Evolutionary conservation across 1,284 basidiomycete species (phyloP).

Genomic region (Rhodofomes roseus): DNA sequence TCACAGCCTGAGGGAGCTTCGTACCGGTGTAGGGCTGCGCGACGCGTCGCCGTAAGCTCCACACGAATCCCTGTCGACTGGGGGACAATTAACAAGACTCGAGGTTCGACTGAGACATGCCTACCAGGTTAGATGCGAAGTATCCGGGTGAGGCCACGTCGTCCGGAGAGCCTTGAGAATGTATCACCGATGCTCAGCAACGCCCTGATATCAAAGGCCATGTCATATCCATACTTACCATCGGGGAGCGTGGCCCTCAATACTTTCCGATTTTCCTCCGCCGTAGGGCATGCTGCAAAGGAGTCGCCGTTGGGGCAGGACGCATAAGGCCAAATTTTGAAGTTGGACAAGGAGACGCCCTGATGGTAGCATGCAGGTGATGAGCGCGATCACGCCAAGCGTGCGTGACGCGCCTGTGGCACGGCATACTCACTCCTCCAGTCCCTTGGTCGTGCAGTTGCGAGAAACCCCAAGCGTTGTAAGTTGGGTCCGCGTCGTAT

Average conservation of each 20-base stretch:
- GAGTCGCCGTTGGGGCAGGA: conserved; percentile 37
- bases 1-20: background rate
- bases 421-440: conserved; percentile 40
- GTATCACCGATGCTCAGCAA: background rate
- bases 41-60: conserved; percentile 53
- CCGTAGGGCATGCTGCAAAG: conserved; percentile 48
- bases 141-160: conserved; percentile 61
- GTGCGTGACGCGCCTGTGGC: background rate
- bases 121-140: conserved; percentile 55
- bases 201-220: background rate
- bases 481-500: conserved; percentile 44
- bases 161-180: conserved; percentile 45
- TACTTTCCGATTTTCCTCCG: conserved; percentile 41
- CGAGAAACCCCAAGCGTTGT: conserved; percentile 57
- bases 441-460: conserved; percentile 62
- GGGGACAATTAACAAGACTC: background rate
- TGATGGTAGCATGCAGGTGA: conserved; percentile 16
- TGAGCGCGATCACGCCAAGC: background rate
- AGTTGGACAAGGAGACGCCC: conserved; percentile 55
- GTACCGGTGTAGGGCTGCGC: conserved; percentile 52
- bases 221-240: conserved; percentile 28
- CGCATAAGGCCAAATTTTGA: conserved; percentile 54
- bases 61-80: conserved; percentile 55
- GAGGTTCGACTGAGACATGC: conserved; percentile 2
- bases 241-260: conserved; percentile 40